Evolutionary conservation across 805 yeast genomes (phyloP).

Genomic region (Metschnikowia proteae): DNA sequence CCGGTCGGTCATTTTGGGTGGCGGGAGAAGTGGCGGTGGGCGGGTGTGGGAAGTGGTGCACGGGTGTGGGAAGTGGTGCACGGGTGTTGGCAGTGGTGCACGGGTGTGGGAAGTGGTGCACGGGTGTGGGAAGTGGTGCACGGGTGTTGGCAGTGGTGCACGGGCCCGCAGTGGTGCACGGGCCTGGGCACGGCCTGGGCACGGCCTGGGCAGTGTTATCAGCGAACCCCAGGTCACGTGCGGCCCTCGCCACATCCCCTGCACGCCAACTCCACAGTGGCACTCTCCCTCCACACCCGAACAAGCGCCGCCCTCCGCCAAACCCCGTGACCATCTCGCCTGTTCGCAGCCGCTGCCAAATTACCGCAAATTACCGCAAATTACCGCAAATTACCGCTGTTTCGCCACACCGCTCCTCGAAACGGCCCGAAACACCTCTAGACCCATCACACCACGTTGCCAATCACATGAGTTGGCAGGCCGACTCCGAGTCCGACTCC

Average conservation of each 20-base stretch:
- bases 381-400: too few species aligned
- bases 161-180: neutral
- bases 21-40: neutral
- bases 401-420: neutral
- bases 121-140: too few species aligned
- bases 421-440: neutral
- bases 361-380: too few species aligned
- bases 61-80: neutral
- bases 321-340: too few species aligned
- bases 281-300: too few species aligned
- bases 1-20: constrained; percentile 65
- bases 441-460: neutral
- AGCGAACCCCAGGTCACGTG: constrained; percentile 2
- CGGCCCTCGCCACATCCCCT: neutral
- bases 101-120: too few species aligned
- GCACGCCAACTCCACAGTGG: neutral
- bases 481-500: constrained; percentile 48
- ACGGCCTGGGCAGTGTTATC: neutral
- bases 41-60: neutral
- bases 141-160: neutral
- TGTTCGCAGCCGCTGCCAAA: too few species aligned
- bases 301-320: too few species aligned
- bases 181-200: neutral
- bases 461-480: constrained; percentile 53
- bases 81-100: neutral